Evolutionary conservation across 2,329 filamentous ascomycete species (phyloP).

Genomic region (Botrytis tulipae): DNA sequence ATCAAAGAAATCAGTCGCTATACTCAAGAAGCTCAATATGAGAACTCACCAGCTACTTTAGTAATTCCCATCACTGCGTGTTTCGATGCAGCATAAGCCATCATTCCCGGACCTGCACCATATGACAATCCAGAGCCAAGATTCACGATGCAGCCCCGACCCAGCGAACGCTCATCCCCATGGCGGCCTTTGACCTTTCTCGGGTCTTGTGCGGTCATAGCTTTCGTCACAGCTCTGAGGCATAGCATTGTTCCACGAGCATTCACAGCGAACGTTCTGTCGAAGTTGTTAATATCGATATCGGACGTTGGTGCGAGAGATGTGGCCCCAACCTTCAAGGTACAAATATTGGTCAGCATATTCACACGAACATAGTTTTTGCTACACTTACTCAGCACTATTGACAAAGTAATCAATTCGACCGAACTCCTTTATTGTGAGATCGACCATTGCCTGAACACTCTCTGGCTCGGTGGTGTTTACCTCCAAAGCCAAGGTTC

Average conservation of each 20-base stretch:
- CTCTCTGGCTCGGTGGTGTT: constrained; percentile 31
- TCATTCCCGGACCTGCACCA: constrained; percentile 18
- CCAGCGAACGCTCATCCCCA: constrained; percentile 22
- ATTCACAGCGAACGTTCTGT: constrained; percentile 40
- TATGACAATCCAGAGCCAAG: constrained; percentile 30
- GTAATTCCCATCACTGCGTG: constrained; percentile 36
- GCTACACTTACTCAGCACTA: constrained; percentile 41
- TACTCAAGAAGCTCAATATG: constrained; percentile 15
- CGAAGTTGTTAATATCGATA: constrained; percentile 29
- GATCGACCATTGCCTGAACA: constrained; percentile 34
- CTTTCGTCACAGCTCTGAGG: not conserved
- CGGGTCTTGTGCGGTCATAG: constrained; percentile 34
- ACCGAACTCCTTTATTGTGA: constrained; percentile 47
- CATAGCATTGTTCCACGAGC: constrained; percentile 37
- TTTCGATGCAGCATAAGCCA: constrained; percentile 34
- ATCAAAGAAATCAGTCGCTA: not conserved
- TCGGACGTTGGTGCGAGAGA: constrained; percentile 25
- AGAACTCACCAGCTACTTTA: constrained; percentile 23
- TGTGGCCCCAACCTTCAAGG: not conserved
- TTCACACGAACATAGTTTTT: not conserved
- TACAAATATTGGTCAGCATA: not conserved
- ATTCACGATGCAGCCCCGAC: constrained; percentile 35
- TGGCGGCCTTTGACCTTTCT: constrained; percentile 29
- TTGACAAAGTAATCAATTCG: constrained; percentile 55
- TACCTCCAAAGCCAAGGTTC: constrained; percentile 30